Percentiles rank a stretch among this genome's conserved stretches.
Conservation (phyloP, 768 basidiomycete species). For the Amyloporia xantha region DNA sequence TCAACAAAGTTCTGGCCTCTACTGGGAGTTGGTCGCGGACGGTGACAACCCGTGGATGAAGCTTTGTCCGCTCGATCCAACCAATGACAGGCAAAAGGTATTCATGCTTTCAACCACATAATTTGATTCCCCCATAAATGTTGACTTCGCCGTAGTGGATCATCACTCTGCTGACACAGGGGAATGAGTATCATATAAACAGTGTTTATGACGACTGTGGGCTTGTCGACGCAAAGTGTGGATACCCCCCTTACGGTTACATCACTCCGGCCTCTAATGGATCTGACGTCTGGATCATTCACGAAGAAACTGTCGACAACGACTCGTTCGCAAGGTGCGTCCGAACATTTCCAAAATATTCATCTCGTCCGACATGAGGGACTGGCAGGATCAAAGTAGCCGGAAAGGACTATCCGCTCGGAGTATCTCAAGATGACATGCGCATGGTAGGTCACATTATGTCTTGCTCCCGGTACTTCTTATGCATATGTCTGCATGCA, state of each 20-base stretch:
- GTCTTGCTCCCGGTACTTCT: neutral
- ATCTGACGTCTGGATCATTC: neutral
- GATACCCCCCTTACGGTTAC: neutral
- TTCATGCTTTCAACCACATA: neutral
- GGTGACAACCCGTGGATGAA: neutral
- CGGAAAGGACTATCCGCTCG: neutral
- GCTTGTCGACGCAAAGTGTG: neutral
- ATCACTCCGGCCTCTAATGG: no score
- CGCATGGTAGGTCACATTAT: neutral
- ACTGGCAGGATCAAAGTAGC: neutral
- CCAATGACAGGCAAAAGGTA: neutral
- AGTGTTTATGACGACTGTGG: neutral
- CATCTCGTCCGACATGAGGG: neutral
- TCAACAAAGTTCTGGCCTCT: neutral
- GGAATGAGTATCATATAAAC: neutral
- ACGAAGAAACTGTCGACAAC: neutral
- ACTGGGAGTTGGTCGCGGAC: neutral
- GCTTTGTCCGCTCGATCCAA: neutral
- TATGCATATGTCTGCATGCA: neutral
- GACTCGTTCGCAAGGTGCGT: neutral
- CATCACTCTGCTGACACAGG: neutral
- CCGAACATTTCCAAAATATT: neutral
- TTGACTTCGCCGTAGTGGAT: neutral
- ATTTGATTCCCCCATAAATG: neutral
- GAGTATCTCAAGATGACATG: neutral